These are phyloP conservation scores for Veloporphyrellus conicus DNA, from an alignment of 1,284 basidiomycete species.

Conservation along the genomic window DNA sequence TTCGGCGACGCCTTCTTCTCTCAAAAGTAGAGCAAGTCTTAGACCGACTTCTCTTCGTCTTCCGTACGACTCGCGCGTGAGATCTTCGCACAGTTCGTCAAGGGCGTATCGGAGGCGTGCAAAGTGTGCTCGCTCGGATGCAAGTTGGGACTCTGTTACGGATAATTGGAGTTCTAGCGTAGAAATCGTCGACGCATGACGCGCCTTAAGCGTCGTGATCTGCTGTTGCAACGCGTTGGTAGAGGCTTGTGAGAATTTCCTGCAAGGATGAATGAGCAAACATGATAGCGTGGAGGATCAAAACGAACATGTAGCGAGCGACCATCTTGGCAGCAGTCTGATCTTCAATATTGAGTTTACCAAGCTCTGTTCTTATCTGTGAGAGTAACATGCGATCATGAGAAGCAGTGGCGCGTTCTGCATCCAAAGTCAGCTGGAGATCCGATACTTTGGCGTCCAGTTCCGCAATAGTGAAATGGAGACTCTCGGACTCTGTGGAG, in stretches of 20 bases:
- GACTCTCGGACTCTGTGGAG: constrained; percentile 42
- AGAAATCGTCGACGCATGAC: constrained; percentile 60
- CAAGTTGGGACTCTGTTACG: constrained; percentile 43
- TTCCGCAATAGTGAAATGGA: constrained; percentile 45
- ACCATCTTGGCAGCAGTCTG: constrained; percentile 79
- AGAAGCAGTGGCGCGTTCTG: constrained; percentile 43
- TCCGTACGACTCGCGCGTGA: constrained; percentile 71
- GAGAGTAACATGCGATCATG: constrained; percentile 46
- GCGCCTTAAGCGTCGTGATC: constrained; percentile 54
- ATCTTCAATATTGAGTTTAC: constrained; percentile 65
- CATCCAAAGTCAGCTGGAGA: constrained; percentile 42
- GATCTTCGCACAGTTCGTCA: constrained; percentile 71
- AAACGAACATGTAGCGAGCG: constrained; percentile 76
- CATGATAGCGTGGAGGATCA: not conserved
- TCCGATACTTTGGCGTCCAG: constrained; percentile 45
- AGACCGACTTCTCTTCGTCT: constrained; percentile 70
- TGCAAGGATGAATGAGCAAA: constrained; percentile 26
- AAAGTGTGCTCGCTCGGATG: constrained; percentile 41
- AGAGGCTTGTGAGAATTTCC: constrained; percentile 83
- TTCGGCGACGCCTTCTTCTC: constrained; percentile 64
- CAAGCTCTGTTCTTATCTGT: constrained; percentile 50
- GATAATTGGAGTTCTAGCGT: constrained; percentile 49
- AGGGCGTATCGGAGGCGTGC: constrained; percentile 56
- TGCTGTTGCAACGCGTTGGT: constrained; percentile 67
- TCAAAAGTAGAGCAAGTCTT: constrained; percentile 60